Conservation (phyloP, 257 asterid species). For the Handroanthus guayacan region DNA sequence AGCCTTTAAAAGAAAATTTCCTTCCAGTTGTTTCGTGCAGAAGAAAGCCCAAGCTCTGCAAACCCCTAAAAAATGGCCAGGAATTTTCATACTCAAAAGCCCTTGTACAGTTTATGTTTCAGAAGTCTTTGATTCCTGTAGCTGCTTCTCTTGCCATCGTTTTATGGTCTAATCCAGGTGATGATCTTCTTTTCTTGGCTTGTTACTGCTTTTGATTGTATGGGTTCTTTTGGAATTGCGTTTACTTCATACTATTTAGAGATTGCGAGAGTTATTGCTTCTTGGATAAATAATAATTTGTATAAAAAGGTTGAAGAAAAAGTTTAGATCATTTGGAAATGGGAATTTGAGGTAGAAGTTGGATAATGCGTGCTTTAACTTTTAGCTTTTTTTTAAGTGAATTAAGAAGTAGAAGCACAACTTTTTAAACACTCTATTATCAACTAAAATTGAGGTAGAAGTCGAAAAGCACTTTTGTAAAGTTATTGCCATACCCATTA, state of each 20-base stretch:
- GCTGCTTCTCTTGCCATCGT: slow-evolving; percentile 62
- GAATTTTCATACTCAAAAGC: slow-evolving; percentile 15
- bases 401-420: too few relatives aligned
- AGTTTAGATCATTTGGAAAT: too few relatives aligned
- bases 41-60: slow-evolving; percentile 29
- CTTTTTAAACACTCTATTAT: too few relatives aligned
- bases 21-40: slow-evolving; percentile 42
- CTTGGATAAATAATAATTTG: too few relatives aligned
- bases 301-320: too few relatives aligned
- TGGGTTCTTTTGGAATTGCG: slow-evolving; percentile 14
- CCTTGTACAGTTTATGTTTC: slow-evolving; percentile 28
- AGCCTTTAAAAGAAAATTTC: background rate
- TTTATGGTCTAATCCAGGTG: slow-evolving; percentile 66
- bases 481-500: too few relatives aligned
- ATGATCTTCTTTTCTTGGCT: slow-evolving; percentile 17
- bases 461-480: too few relatives aligned
- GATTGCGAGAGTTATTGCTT: too few relatives aligned
- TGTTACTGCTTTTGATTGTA: slow-evolving; percentile 25
- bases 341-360: too few relatives aligned
- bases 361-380: too few relatives aligned
- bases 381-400: too few relatives aligned
- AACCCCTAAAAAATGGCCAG: slow-evolving; percentile 14
- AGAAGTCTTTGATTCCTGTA: slow-evolving; percentile 48
- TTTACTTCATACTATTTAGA: background rate
- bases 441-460: too few relatives aligned